Percentiles rank a stretch among this genome's conserved stretches.
phyloP scores from a whole-genome alignment of 345 rosid genomes.

The Odontarrhena argentea region DNA sequence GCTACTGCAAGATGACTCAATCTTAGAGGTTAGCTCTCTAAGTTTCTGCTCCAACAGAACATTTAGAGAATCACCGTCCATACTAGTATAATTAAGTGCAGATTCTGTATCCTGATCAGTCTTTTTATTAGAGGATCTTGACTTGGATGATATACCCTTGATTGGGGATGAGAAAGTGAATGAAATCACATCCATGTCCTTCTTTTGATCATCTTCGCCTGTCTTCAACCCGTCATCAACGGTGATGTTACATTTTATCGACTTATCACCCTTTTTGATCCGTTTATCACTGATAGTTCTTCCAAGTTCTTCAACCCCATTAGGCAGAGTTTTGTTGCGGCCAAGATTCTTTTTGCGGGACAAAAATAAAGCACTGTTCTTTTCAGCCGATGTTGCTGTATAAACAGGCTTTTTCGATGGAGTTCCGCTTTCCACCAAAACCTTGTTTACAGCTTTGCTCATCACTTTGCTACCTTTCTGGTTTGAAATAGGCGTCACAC shows the following conservation, averaged over 20 bases:
- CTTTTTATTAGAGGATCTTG: constrained; percentile 33
- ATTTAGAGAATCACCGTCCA: constrained; percentile 59
- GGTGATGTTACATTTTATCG: constrained; percentile 48
- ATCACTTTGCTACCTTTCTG: constrained; percentile 45
- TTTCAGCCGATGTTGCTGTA: constrained; percentile 33
- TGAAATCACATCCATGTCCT: constrained; percentile 74
- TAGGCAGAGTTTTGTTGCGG: constrained; percentile 44
- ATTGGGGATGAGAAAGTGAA: constrained; percentile 93
- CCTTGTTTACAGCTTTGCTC: constrained; percentile 47
- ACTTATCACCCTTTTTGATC: constrained; percentile 43
- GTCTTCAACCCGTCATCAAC: constrained; percentile 39
- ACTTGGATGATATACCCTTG: constrained; percentile 41
- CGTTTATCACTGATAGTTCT: constrained; percentile 38
- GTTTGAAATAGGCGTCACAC: constrained; percentile 43
- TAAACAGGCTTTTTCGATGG: constrained; percentile 44
- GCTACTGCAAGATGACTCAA: constrained; percentile 59
- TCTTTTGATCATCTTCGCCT: constrained; percentile 44
- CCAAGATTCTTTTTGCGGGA: constrained; percentile 48
- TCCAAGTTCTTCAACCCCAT: constrained; percentile 40
- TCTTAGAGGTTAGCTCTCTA: constrained; percentile 60
- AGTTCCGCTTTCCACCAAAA: constrained; percentile 38
- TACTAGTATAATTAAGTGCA: constrained; percentile 37
- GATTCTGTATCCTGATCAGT: constrained; percentile 32
- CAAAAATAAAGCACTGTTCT: constrained; percentile 38
- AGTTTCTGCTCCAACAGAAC: constrained; percentile 79